These are phyloP conservation scores for Lyophyllum shimeji DNA, from an alignment of 768 basidiomycete genomes.

Conservation along the genomic window DNA sequence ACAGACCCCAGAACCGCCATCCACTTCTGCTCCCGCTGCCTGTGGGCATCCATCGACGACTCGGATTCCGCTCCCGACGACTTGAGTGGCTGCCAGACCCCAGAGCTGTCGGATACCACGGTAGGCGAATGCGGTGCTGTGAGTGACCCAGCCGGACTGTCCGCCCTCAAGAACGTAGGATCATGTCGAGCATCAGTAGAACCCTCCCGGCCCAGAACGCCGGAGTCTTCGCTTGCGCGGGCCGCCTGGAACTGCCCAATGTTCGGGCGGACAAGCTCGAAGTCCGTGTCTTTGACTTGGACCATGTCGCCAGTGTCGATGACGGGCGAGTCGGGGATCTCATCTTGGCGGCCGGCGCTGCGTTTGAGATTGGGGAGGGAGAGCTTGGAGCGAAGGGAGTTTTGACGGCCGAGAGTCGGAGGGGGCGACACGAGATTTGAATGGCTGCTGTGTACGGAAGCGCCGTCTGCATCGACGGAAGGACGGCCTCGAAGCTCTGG, in stretches of 20 bases:
- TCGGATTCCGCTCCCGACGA: slow-evolving; percentile 21
- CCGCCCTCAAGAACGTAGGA: slow-evolving; percentile 31
- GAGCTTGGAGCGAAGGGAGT: slow-evolving; percentile 58
- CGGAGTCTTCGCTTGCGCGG: slow-evolving; percentile 57
- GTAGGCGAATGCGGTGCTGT: slow-evolving; percentile 21
- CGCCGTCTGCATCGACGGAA: slow-evolving; percentile 21
- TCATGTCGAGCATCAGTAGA: slow-evolving; percentile 33
- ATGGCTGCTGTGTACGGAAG: slow-evolving; percentile 34
- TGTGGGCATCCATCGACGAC: slow-evolving; percentile 59
- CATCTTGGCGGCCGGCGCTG: slow-evolving; percentile 38
- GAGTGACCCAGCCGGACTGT: slow-evolving; percentile 45
- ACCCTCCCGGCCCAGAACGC: slow-evolving; percentile 31
- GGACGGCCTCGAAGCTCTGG: slow-evolving; percentile 13
- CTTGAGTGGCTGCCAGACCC: slow-evolving; percentile 9
- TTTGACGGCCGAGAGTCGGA: slow-evolving; percentile 33
- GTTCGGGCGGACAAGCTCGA: slow-evolving; percentile 72
- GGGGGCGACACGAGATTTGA: slow-evolving; percentile 39
- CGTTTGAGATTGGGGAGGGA: slow-evolving; percentile 67
- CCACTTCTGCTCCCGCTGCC: slow-evolving; percentile 78
- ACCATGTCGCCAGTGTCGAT: slow-evolving; percentile 50
- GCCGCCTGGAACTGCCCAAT: slow-evolving; percentile 39
- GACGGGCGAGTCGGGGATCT: slow-evolving; percentile 23
- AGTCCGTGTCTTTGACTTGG: slow-evolving; percentile 81
- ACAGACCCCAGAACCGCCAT: slow-evolving; percentile 58
- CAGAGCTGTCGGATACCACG: slow-evolving; percentile 11